Evolutionary conservation across 805 yeast species (phyloP), one percentile per base, ranked within the genome.

Genomic region (Huiozyma sinensis): DNA sequence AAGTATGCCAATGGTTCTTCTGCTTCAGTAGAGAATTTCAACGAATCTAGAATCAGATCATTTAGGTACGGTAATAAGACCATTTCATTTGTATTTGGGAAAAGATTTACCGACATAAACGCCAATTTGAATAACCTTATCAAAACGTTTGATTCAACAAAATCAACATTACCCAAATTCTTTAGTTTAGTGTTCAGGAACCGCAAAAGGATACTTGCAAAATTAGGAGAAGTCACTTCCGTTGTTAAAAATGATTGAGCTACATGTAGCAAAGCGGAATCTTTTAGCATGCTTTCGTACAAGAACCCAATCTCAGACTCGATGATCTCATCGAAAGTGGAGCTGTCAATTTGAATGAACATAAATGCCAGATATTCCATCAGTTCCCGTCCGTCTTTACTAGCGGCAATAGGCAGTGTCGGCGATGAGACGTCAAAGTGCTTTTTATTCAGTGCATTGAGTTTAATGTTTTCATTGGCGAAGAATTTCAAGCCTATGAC

Each of bases 301-400:
- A 89, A 68, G 53, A 76, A 79, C 24, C 81, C 84, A 45, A 90
- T 70, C 61, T 92, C 95, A 2, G 80, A 72, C 49, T 79, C 86
- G 7, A 88, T 80, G 49, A 92, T 82, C 64, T 92, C 98, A 60
- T 86, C 89, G 64, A 94, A 94, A 0, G 97, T 84, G 0, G 97
- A 88, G 17, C 95, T 89, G 57, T 94, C 99, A 44, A 94, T 76
- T 58, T 87, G 95, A 52, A 88, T 85, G 63, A 87, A 92, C 54
- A 92, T 85, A 1, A 95, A 83, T 0, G 96, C 96, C 59, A 92
- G 78, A 3, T 88, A 81, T 57, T 94, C 98, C 95, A 92, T 88
- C 46, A 89, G 68, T 54, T 92, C 98, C 53, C 89, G 87, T 46
- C 89, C 96, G 56, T 90, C 97, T 53, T 87, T 88, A 1, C 95